Percentiles rank a stretch among this genome's conserved stretches.
phyloP scores from a whole-genome alignment of 805 yeast species.

The Candida insectorum region DNA sequence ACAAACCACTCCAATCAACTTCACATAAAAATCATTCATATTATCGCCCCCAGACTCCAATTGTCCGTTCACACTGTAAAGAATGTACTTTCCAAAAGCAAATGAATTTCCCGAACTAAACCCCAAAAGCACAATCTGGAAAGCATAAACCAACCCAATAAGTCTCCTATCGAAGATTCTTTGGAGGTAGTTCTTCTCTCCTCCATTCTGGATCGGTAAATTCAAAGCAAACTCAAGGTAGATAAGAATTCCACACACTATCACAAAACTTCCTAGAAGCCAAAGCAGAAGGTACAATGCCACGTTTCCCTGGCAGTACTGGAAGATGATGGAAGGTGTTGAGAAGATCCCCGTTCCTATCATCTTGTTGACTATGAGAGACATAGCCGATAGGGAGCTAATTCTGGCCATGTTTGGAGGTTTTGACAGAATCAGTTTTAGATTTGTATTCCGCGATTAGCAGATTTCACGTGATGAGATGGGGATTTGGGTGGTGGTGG shows the following conservation, averaged over 20 bases:
- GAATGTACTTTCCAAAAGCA: constrained; percentile 61
- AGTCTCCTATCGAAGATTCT: constrained; percentile 36
- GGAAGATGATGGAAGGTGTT: constrained; percentile 39
- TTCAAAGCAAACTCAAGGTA: constrained; percentile 39
- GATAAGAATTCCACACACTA: constrained; percentile 37
- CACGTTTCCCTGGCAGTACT: constrained; percentile 36
- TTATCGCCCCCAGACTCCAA: constrained; percentile 16
- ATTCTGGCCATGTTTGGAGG: constrained; percentile 11
- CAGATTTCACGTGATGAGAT: no score
- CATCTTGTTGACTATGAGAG: constrained; percentile 41
- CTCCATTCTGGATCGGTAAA: constrained; percentile 40
- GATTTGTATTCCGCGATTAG: no score
- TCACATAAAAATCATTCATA: constrained; percentile 29
- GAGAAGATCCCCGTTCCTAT: constrained; percentile 43
- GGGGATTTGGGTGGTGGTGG: no score
- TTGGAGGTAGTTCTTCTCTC: constrained; percentile 39
- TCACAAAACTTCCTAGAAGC: constrained; percentile 34
- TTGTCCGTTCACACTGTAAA: constrained; percentile 32
- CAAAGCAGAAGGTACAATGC: constrained; percentile 30
- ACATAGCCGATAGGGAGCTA: constrained; percentile 27
- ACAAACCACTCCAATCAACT: constrained; percentile 48
- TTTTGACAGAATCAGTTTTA: no score
- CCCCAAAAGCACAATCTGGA: constrained; percentile 54
- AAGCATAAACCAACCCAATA: constrained; percentile 41
- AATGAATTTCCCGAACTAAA: constrained; percentile 62